These are phyloP conservation scores for Fraxinus paxiana DNA, from an alignment of 305 asterid species.

Conservation along the genomic window DNA sequence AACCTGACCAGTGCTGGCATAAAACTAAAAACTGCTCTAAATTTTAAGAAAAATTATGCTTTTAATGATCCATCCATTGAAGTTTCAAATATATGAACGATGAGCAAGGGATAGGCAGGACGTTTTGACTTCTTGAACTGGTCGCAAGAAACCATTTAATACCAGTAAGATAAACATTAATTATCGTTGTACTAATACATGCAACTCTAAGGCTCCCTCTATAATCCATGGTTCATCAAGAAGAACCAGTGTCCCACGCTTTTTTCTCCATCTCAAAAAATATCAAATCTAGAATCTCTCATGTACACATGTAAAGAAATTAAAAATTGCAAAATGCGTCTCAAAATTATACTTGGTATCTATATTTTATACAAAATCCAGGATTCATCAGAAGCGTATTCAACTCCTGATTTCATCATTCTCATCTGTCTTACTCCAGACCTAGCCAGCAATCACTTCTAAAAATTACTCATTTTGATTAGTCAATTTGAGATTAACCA, in stretches of 20 bases:
- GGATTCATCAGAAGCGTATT: neutral
- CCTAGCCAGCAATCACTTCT: neutral
- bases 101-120: neutral
- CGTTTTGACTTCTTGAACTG: neutral
- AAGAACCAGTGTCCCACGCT: neutral
- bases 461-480: neutral
- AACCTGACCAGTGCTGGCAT: neutral
- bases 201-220: neutral
- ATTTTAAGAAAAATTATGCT: neutral
- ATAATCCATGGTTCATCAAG: neutral
- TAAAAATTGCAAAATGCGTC: neutral
- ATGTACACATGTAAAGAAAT: neutral
- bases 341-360: neutral
- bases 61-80: neutral
- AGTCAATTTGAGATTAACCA: neutral
- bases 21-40: neutral
- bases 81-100: neutral
- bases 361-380: neutral
- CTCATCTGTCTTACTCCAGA: neutral
- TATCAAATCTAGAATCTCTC: neutral
- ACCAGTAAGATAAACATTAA: neutral
- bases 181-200: neutral
- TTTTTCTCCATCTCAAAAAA: neutral
- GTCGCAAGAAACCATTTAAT: neutral
- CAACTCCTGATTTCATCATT: neutral